Base-by-base conservation (phyloP, 345 rosid species). In the Murraya koenigii region DNA sequence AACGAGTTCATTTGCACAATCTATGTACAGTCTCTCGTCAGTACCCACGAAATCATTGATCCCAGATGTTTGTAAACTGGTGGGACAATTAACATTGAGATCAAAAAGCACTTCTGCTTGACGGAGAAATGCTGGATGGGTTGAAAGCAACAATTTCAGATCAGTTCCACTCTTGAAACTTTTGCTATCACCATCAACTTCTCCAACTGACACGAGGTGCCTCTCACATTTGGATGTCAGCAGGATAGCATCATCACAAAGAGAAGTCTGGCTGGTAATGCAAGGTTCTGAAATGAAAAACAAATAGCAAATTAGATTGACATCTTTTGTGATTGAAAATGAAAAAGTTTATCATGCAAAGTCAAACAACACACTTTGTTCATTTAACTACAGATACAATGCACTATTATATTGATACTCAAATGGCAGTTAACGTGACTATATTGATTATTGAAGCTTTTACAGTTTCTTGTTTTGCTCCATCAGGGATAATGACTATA, bases 1-100 rank as follows among this genome's bases (percentile, higher is more conserved):
- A 23, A 87, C 68, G 69, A 87, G 84, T 82, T 94, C 99, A 60
- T 84, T 87, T 62, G 97, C 91, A 36, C 85, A 92, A 77, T 91
- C 97, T 69, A 89, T 68, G 64, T 79, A 85, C 78, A 91, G 90
- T 84, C 73, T 86, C 69, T 71, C 75, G 25, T 83, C 78, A 23
- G 81, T 76, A 35, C 63, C 72, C 28, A 55, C 55, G 19, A 69
- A 49, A 64, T 69, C 80, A 14, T 63, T 8, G 22, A 64, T 76
- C 33, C 65, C 64, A 11, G 39, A 49, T 32, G 66, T 58, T 79
- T 77, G 79, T 47, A 76, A 49, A 44, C 69, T 35, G 10, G 74
- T 56, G 60, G 77, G 75, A 59, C 54, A 56, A 71, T 76, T 84
- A 64, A 73, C 65, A 22, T 81, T 69, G 28, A 92, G 79, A 77